Evolutionary conservation across 139 green algal genomes (phyloP).

Genomic region (Pseudopediastrum boryanum): DNA sequence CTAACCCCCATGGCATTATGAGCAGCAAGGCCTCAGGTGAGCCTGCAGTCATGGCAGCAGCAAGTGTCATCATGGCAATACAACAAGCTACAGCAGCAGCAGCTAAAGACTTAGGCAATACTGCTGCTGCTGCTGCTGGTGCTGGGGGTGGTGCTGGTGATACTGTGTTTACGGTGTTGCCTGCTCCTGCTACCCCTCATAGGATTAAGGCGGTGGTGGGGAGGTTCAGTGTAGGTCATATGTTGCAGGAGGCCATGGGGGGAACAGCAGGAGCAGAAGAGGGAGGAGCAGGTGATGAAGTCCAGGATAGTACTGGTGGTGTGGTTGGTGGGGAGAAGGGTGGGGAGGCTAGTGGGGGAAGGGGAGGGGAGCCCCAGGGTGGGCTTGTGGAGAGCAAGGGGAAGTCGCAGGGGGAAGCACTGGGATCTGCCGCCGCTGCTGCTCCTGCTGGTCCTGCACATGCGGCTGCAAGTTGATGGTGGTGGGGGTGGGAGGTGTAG

Average conservation of each 20-base stretch:
- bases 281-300: too few species aligned
- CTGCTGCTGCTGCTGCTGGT: neutral
- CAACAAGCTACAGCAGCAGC: conserved; percentile 17
- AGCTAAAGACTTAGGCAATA: neutral
- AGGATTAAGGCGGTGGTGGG: conserved; percentile 17
- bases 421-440: too few species aligned
- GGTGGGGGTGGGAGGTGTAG: too few species aligned
- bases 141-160: neutral
- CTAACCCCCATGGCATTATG: conserved; percentile 42
- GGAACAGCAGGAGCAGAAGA: too few species aligned
- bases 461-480: too few species aligned
- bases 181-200: conserved; percentile 21
- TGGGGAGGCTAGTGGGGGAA: too few species aligned
- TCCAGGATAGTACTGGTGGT: too few species aligned
- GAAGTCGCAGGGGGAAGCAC: too few species aligned
- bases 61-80: conserved; percentile 20
- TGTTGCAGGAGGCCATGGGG: conserved; percentile 1
- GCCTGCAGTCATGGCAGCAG: conserved; percentile 34
- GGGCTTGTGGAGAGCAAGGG: too few species aligned
- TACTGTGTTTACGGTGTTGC: neutral
- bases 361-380: too few species aligned
- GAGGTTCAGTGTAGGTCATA: conserved; percentile 9
- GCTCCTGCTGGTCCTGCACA: too few species aligned
- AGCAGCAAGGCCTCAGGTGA: conserved; percentile 47
- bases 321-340: too few species aligned